These are phyloP conservation scores for Adansonia digitata DNA, from an alignment of 345 rosid species.

Conservation along the genomic window DNA sequence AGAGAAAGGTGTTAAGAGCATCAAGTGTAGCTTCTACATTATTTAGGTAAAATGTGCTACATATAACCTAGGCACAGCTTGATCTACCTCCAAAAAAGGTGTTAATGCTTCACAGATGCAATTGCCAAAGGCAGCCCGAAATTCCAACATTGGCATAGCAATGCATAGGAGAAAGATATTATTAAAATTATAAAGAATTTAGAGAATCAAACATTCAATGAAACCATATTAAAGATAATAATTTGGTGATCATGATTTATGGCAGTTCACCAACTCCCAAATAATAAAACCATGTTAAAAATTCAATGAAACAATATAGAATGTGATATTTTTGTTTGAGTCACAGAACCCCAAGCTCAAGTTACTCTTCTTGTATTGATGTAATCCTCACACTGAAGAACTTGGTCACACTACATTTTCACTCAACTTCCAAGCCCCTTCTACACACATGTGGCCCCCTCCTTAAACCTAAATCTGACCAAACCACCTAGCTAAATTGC, in stretches of 20 bases:
- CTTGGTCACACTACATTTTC: not conserved
- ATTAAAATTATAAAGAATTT: not conserved
- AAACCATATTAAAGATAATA: not conserved
- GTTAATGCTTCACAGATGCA: not conserved
- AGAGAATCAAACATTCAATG: not conserved
- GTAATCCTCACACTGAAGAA: not conserved
- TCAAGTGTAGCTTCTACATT: not conserved
- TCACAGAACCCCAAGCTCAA: not conserved
- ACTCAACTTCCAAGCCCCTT: not conserved
- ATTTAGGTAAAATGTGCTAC: not conserved
- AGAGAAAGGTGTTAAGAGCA: not conserved
- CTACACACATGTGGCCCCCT: not conserved
- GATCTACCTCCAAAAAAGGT: not conserved
- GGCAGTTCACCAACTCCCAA: not conserved
- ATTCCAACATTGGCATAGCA: not conserved
- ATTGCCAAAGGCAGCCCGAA: not conserved
- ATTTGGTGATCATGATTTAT: no score
- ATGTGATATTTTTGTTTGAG: not conserved
- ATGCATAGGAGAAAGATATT: not conserved
- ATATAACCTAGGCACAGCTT: not conserved
- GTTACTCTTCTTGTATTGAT: not conserved
- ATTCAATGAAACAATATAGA: not conserved
- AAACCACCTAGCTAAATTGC: not conserved
- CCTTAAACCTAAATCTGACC: not conserved
- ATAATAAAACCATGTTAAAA: not conserved